Conservation (phyloP, 345 rosid genomes). For the Schrenkiella parvula region DNA sequence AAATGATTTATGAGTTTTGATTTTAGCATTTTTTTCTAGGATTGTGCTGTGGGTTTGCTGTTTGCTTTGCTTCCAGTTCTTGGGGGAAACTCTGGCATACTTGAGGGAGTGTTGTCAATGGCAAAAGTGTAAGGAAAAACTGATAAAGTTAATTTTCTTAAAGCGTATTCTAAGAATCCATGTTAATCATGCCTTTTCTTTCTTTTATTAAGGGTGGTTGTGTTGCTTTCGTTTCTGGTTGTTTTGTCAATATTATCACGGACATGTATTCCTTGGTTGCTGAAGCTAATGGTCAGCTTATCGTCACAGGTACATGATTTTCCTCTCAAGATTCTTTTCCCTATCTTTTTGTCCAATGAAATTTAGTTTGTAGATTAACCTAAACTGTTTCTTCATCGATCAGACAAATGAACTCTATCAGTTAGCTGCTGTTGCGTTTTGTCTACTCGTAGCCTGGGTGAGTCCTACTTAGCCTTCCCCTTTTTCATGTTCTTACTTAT, state of each 20-base stretch:
- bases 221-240: slow-evolving; percentile 68
- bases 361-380: not conserved
- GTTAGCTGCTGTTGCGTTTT: slow-evolving; percentile 76
- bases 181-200: not conserved
- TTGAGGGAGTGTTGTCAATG: slow-evolving; percentile 78
- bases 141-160: not conserved
- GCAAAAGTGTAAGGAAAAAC: slow-evolving; percentile 66
- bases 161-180: not conserved
- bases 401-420: slow-evolving; percentile 77
- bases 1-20: slow-evolving; percentile 16
- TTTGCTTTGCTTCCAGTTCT: slow-evolving; percentile 93
- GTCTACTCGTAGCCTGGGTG: slow-evolving; percentile 83
- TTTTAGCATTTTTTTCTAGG: slow-evolving; percentile 41
- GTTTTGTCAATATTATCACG: slow-evolving; percentile 61
- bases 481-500: not conserved
- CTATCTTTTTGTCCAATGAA: slow-evolving; percentile 7
- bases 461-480: slow-evolving; percentile 24
- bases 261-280: slow-evolving; percentile 77
- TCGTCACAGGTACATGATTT: slow-evolving; percentile 61
- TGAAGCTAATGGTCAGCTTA: slow-evolving; percentile 82
- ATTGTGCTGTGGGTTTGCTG: slow-evolving; percentile 90
- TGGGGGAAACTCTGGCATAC: slow-evolving; percentile 74
- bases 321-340: not conserved
- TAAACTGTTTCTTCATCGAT: slow-evolving; percentile 16
- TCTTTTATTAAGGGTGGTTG: slow-evolving; percentile 50